phyloP scores from a whole-genome alignment of 192 early-diverging fungal genomes.

The Phycomyces blakesleeanus region DNA sequence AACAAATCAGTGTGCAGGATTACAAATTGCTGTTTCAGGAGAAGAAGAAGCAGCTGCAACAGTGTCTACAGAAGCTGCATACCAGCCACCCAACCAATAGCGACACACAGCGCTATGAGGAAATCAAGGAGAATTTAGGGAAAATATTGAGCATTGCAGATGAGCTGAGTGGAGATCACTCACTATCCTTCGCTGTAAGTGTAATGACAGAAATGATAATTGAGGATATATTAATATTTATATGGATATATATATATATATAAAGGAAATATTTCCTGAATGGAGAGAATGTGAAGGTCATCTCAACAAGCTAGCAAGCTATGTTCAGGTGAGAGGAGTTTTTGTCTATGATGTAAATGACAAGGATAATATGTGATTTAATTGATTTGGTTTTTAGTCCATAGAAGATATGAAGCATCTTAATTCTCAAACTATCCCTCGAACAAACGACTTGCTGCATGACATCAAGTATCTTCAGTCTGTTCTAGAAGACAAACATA shows the following conservation, averaged over 20 bases:
- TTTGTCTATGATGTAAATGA: neutral
- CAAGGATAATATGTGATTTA: too few species aligned
- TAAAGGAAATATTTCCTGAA: conserved; percentile 32
- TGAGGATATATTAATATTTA: neutral
- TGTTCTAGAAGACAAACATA: conserved; percentile 19
- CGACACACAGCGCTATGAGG: conserved; percentile 2
- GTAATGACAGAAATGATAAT: neutral
- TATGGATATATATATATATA: neutral
- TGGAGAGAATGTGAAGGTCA: conserved; percentile 27
- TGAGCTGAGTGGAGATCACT: conserved; percentile 24
- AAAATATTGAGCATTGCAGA: conserved; percentile 16
- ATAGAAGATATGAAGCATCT: conserved; percentile 37
- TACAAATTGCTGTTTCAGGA: conserved; percentile 14
- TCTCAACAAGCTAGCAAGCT: conserved; percentile 24
- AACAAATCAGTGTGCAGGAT: conserved; percentile 1
- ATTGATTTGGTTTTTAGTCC: conserved; percentile 7
- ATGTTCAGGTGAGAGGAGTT: conserved; percentile 25
- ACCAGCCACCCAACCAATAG: neutral
- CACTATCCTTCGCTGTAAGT: conserved; percentile 18
- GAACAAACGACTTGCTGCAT: conserved; percentile 17
- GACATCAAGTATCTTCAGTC: conserved; percentile 27
- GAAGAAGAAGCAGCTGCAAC: conserved; percentile 12
- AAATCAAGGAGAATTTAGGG: conserved; percentile 11
- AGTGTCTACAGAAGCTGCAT: conserved; percentile 14
- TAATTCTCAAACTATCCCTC: conserved; percentile 15